Evolutionary conservation across 352 stramenopile species (phyloP), one percentile per base, ranked within the genome.

Genomic region (Aphanomyces cochlioides): DNA sequence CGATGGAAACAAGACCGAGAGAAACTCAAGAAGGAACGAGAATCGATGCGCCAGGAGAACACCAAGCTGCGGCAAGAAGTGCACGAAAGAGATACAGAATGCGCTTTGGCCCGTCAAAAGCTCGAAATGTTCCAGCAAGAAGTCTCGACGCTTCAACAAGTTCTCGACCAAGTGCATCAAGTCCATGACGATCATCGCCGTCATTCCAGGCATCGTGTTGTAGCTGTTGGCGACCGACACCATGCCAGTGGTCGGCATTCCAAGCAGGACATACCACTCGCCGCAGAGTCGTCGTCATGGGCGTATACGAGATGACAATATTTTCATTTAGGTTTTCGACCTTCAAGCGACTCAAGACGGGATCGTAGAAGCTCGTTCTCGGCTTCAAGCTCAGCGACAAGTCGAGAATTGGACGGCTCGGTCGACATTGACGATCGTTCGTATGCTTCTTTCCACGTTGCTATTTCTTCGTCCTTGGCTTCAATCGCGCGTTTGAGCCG

Each of bases 301-400:
- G 39, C 28, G n/a, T 61, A 61, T n/a, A 41, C 17, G n/a, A 19
- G 15, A 39, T 39, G 6, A 61, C 54, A 36, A 58, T 1, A 36
- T 1, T 19, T 19, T 36, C 43, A 50, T 50, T n/a, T n/a, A 12
- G 43, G 17, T n/a, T n/a, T n/a, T 50, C 43, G 17, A 12, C 10
- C 10, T 50, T n/a, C 1, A 50, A 80, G 41, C 4, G 76, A 58
- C 50, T 92, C 82, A 74, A 90, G 89, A 47, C 90, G 82, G 21
- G 85, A 75, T 4, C 83, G 78, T 36, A 92, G 56, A 40, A 84
- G 90, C 39, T 78, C 60, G 60, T 92, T 92, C 45, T 92, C 83
- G 41, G 89, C 47, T 41, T 70, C 64, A 5, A 70, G 34, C 28
- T 70, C 64, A 4, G 64, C 64, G 13, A 70, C 53, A 41, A 70